These are phyloP conservation scores for Dichotomopilus funicola DNA, from an alignment of 2,329 filamentous ascomycete species.

Conservation along the genomic window DNA sequence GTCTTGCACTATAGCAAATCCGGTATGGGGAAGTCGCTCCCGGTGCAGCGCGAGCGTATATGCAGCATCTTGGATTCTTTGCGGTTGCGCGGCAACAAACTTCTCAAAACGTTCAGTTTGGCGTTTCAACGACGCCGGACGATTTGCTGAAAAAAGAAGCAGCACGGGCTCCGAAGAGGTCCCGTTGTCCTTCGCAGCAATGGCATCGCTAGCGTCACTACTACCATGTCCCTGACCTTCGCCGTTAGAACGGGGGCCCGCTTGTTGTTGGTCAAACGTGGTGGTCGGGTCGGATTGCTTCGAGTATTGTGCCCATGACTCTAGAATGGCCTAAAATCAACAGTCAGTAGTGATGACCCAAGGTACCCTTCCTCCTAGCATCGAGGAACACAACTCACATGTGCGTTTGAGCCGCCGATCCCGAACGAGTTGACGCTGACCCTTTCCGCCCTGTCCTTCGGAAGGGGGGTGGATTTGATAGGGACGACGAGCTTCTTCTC, in stretches of 20 bases:
- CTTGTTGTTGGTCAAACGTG: too few species aligned
- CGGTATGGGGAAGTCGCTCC: conserved; percentile 35
- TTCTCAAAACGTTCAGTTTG: conserved; percentile 19
- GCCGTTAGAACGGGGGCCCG: too few species aligned
- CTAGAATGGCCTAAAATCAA: not conserved
- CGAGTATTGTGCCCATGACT: conserved; percentile 11
- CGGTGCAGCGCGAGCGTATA: conserved; percentile 41
- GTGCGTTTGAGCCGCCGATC: conserved; percentile 34
- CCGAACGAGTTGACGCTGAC: conserved; percentile 42
- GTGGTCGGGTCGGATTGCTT: too few species aligned
- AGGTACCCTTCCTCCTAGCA: too few species aligned
- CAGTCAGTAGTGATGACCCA: not conserved
- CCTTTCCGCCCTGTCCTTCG: conserved; percentile 35
- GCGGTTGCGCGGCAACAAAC: conserved; percentile 30
- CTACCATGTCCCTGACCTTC: too few species aligned
- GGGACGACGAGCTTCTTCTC: conserved; percentile 41
- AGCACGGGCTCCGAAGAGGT: conserved; percentile 23
- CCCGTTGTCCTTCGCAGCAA: conserved; percentile 6
- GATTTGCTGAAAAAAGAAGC: conserved; percentile 36
- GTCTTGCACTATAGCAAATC: conserved; percentile 32
- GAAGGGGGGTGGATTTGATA: conserved; percentile 29
- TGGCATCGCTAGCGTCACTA: conserved; percentile 15
- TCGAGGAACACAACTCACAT: too few species aligned
- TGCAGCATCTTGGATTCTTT: conserved; percentile 36
- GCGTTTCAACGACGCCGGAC: conserved; percentile 28